Conservation (phyloP, 2,329 filamentous ascomycete genomes). For the Tolypocladium tundrense region DNA sequence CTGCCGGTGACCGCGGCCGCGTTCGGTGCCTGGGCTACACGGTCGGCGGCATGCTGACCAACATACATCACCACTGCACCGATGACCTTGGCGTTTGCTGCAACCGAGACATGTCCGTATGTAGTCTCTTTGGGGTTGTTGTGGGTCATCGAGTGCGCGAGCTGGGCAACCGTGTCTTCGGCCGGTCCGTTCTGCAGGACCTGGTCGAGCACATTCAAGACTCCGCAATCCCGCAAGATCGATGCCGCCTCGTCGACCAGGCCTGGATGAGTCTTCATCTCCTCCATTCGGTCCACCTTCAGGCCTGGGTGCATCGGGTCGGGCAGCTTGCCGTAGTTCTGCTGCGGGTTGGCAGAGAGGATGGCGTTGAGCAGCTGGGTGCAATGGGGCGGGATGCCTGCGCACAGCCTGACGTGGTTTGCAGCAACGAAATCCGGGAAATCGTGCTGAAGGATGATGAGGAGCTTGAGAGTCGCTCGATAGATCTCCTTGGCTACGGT, state of each 20-base stretch:
- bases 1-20: conserved; percentile 35
- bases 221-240: conserved; percentile 43
- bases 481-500: conserved; percentile 73
- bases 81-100: conserved; percentile 60
- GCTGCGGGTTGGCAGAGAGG: conserved; percentile 69
- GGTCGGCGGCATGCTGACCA: conserved; percentile 59
- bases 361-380: conserved; percentile 84
- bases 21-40: conserved; percentile 47
- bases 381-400: conserved; percentile 72
- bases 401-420: conserved; percentile 73
- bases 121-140: conserved; percentile 47
- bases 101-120: conserved; percentile 56
- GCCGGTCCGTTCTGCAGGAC: conserved; percentile 51
- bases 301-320: conserved; percentile 45
- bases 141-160: conserved; percentile 62
- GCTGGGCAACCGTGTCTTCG: conserved; percentile 64
- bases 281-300: conserved; percentile 68
- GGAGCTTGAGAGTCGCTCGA: conserved; percentile 68
- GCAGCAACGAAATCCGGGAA: conserved; percentile 88
- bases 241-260: conserved; percentile 52
- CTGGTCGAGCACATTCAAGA: conserved; percentile 50
- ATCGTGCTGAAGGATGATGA: conserved; percentile 84
- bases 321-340: conserved; percentile 52
- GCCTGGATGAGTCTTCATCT: conserved; percentile 57
- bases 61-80: conserved; percentile 80